These are phyloP conservation scores for Colletotrichum navitas DNA, from an alignment of 2,329 filamentous ascomycete genomes.

Conservation along the genomic window DNA sequence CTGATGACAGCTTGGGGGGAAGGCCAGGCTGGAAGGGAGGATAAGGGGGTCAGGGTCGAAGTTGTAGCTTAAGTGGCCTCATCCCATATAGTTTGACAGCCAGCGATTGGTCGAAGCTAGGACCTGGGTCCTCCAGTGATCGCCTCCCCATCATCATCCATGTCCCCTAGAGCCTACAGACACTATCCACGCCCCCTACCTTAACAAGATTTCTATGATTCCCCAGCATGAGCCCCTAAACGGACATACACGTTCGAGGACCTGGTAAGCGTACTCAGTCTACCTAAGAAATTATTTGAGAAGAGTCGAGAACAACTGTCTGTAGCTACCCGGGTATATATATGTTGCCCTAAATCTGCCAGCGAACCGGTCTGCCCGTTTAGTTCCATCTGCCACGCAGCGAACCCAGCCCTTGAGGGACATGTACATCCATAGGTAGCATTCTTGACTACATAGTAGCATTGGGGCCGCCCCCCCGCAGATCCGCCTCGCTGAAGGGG, in stretches of 20 bases:
- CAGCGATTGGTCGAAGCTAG: conserved; percentile 38
- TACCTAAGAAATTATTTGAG: neutral
- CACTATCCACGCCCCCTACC: conserved; percentile 17
- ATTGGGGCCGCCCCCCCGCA: conserved; percentile 19
- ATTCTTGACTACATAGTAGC: neutral
- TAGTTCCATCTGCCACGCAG: neutral
- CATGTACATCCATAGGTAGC: conserved; percentile 14
- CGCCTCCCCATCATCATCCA: conserved; percentile 7
- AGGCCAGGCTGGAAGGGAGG: conserved; percentile 41
- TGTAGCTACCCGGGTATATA: conserved; percentile 5
- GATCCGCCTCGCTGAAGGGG: conserved; percentile 10
- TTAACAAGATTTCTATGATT: conserved; percentile 25
- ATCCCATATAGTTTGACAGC: conserved; percentile 45
- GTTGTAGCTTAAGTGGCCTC: conserved; percentile 57
- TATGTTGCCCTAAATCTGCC: neutral
- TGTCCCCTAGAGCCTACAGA: conserved; percentile 6
- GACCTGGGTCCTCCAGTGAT: conserved; percentile 23
- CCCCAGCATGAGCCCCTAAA: conserved; percentile 4
- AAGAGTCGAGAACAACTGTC: neutral
- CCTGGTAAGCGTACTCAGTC: neutral
- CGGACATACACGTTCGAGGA: neutral
- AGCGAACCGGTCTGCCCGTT: neutral
- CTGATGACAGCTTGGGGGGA: conserved; percentile 40
- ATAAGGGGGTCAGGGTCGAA: conserved; percentile 44
- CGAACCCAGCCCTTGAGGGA: conserved; percentile 9